These are phyloP conservation scores for Wickerhamomyces chambardii DNA, from an alignment of 805 yeast genomes.

Conservation along the genomic window DNA sequence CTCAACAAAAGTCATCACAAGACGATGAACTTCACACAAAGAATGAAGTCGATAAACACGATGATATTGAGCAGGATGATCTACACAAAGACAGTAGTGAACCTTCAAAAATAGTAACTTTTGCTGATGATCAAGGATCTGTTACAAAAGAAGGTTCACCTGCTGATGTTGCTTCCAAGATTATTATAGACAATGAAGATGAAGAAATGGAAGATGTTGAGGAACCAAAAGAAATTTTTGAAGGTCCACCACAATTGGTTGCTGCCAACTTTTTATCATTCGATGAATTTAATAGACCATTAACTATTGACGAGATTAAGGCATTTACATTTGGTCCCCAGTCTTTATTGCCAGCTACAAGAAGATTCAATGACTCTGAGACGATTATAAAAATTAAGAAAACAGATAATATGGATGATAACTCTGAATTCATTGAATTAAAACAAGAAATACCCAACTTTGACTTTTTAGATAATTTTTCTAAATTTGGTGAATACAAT, in stretches of 20 bases:
- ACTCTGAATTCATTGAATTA: slow-evolving; percentile 23
- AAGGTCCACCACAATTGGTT: slow-evolving; percentile 65
- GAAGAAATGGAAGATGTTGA: slow-evolving; percentile 9
- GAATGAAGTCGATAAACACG: too few relatives aligned
- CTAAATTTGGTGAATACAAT: slow-evolving; percentile 54
- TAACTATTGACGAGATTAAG: slow-evolving; percentile 20
- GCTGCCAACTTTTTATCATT: slow-evolving; percentile 46
- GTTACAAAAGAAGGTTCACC: too few relatives aligned
- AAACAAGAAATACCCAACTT: slow-evolving; percentile 34
- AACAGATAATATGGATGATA: slow-evolving; percentile 8
- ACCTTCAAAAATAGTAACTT: too few relatives aligned
- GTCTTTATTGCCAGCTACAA: slow-evolving; percentile 39
- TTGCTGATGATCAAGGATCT: too few relatives aligned
- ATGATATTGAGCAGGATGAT: too few relatives aligned
- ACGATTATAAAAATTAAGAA: slow-evolving; percentile 31
- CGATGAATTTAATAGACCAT: slow-evolving; percentile 34
- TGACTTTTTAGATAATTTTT: slow-evolving; percentile 23
- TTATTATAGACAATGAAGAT: too few relatives aligned
- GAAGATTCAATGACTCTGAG: slow-evolving; percentile 47
- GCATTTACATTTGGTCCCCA: slow-evolving; percentile 53
- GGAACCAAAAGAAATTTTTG: slow-evolving; percentile 25
- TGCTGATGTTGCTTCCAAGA: too few relatives aligned
- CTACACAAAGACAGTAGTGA: too few relatives aligned
- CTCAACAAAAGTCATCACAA: too few relatives aligned
- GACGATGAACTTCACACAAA: too few relatives aligned